Conservation (phyloP, 257 asterid species). For the Ilex asprella region DNA sequence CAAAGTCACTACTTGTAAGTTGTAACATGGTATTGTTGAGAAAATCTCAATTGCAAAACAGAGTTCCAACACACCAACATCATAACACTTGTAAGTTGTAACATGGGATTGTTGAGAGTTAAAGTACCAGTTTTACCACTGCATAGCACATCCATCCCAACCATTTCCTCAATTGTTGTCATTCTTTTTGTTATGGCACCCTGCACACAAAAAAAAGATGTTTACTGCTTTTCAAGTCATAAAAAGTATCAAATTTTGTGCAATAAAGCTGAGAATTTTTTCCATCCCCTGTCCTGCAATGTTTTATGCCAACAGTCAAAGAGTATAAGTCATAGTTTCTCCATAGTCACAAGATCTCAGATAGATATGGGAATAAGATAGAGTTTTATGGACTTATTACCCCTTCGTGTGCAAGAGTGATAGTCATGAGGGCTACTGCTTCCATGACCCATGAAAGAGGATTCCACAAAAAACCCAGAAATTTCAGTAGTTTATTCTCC, state of each 20-base stretch:
- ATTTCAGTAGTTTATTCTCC: conserved; percentile 30
- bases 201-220: conserved; percentile 9
- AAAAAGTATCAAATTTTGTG: too few relatives aligned
- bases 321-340: background rate
- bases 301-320: background rate
- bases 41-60: too few relatives aligned
- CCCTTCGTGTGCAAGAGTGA: conserved; percentile 23
- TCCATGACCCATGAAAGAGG: conserved; percentile 38
- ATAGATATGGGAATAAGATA: background rate
- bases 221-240: too few relatives aligned
- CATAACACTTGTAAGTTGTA: too few relatives aligned
- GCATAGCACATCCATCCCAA: conserved; percentile 40
- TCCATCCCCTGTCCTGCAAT: conserved; percentile 15
- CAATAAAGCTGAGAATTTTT: too few relatives aligned
- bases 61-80: too few relatives aligned
- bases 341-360: too few relatives aligned
- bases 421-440: conserved; percentile 28
- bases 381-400: conserved; percentile 1
- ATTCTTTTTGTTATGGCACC: conserved; percentile 38
- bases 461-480: conserved; percentile 34
- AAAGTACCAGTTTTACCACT: conserved; percentile 38
- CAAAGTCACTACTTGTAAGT: too few relatives aligned
- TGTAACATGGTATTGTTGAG: too few relatives aligned
- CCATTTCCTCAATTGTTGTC: conserved; percentile 46
- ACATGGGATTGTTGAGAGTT: conserved; percentile 37